phyloP scores from a whole-genome alignment of 2,329 filamentous ascomycete genomes.

The Fusarium falciforme region DNA sequence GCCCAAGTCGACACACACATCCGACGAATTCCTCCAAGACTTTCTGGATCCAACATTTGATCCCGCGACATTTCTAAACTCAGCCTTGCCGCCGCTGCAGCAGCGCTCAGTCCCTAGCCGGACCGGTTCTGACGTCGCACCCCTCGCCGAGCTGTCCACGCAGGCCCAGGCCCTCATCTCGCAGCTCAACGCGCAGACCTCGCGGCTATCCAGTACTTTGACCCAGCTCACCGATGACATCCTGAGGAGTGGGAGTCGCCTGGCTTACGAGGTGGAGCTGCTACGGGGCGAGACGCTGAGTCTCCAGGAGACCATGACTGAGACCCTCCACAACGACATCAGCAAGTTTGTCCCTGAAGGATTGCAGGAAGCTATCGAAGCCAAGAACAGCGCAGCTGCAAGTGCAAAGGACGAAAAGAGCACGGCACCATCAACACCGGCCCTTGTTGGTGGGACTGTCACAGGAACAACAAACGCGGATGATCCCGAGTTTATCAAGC shows the following conservation, averaged over 20 bases:
- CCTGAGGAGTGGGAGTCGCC: constrained; percentile 83
- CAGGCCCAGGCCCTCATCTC: constrained; percentile 88
- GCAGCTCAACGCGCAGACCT: constrained; percentile 88
- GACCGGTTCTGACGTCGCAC: constrained; percentile 54
- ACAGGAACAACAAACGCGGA: constrained; percentile 36
- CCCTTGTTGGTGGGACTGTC: constrained; percentile 1
- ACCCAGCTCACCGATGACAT: constrained; percentile 96
- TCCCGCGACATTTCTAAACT: constrained; percentile 86
- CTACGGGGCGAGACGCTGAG: constrained; percentile 87
- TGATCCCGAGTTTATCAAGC: constrained; percentile 77
- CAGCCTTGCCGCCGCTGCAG: constrained; percentile 76
- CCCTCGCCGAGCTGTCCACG: constrained; percentile 80
- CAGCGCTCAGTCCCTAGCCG: constrained; percentile 49
- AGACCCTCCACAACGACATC: constrained; percentile 78
- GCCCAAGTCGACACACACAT: constrained; percentile 70
- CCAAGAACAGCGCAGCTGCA: constrained; percentile 30
- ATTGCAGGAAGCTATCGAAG: constrained; percentile 49
- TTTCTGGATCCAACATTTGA: constrained; percentile 85
- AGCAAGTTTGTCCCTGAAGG: constrained; percentile 74
- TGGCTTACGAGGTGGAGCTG: constrained; percentile 95
- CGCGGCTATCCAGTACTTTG: constrained; percentile 81
- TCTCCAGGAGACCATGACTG: constrained; percentile 81
- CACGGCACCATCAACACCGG: constrained; percentile 38
- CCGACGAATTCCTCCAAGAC: constrained; percentile 78
- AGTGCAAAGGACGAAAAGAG: constrained; percentile 32